These are phyloP conservation scores for Clathrospora elynae DNA, from an alignment of 2,329 filamentous ascomycete species.

Conservation along the genomic window DNA sequence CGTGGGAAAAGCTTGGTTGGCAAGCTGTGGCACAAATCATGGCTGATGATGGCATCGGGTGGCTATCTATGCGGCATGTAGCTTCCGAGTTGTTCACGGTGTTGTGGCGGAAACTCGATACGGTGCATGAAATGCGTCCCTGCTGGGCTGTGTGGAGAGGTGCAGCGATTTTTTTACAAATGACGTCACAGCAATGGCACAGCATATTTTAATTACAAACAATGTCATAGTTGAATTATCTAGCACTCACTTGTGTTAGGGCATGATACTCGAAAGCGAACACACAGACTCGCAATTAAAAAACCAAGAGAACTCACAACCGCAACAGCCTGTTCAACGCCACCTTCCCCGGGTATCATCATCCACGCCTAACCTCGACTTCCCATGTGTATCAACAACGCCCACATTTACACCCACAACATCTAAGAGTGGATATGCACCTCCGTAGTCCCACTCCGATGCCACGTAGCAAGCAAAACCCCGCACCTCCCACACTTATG, in stretches of 20 bases:
- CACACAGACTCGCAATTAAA: not conserved
- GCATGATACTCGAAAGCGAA: no score
- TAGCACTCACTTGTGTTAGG: no score
- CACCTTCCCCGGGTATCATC: slow-evolving; percentile 17
- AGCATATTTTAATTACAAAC: no score
- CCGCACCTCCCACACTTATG: slow-evolving; percentile 57
- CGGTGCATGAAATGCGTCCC: no score
- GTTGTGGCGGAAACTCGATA: no score
- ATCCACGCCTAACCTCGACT: not conserved
- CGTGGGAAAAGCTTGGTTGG: slow-evolving; percentile 22
- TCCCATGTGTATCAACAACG: not conserved
- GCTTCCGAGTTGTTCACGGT: slow-evolving; percentile 8
- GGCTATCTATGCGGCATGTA: slow-evolving; percentile 7
- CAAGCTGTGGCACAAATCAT: slow-evolving; percentile 22
- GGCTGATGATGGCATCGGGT: slow-evolving; percentile 28
- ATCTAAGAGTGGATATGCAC: slow-evolving; percentile 49
- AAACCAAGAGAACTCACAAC: not conserved
- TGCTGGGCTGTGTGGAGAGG: no score
- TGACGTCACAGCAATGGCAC: no score
- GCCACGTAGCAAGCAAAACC: slow-evolving; percentile 54
- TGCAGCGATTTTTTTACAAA: no score
- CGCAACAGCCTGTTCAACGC: not conserved
- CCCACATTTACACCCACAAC: not conserved
- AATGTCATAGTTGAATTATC: no score
- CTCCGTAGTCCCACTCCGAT: slow-evolving; percentile 55